Evolutionary conservation across 2,329 filamentous ascomycete genomes (phyloP).

Genomic region (Cercospora sojina): DNA sequence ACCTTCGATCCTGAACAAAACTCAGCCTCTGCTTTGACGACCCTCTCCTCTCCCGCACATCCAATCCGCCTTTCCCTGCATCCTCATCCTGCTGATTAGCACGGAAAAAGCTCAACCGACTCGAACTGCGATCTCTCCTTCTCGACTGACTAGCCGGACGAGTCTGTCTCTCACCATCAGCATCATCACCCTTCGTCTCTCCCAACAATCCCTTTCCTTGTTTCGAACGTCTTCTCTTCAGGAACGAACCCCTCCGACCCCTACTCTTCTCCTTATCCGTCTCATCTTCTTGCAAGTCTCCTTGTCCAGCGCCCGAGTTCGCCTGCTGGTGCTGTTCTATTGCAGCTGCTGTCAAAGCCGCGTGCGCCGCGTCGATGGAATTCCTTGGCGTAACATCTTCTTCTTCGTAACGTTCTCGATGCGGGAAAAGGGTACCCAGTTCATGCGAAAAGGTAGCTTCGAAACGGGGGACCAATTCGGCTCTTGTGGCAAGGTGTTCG

Average conservation of each 20-base stretch:
- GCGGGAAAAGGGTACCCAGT: constrained; percentile 43
- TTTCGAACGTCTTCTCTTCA: constrained; percentile 37
- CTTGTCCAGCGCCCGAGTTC: constrained; percentile 12
- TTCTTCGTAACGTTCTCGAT: constrained; percentile 25
- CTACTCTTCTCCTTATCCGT: constrained; percentile 13
- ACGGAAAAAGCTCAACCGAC: constrained; percentile 33
- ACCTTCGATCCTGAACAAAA: constrained; percentile 49
- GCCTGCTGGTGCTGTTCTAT: constrained; percentile 9
- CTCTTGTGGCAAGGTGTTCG: constrained; percentile 55
- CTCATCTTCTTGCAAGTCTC: constrained; percentile 1
- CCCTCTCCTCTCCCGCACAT: constrained; percentile 2
- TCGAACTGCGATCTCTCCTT: constrained; percentile 27
- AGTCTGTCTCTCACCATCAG: constrained; percentile 28
- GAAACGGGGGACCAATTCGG: constrained; percentile 40
- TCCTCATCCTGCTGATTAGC: constrained; percentile 13
- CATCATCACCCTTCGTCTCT: constrained; percentile 22
- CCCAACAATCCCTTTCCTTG: constrained; percentile 18
- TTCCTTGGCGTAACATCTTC: constrained; percentile 27
- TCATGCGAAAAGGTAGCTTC: constrained; percentile 48
- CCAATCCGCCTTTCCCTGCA: constrained; percentile 1
- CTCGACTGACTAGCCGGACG: constrained; percentile 25
- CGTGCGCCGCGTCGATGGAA: constrained; percentile 22
- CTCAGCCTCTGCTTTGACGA: constrained; percentile 73
- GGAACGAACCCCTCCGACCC: constrained; percentile 27
- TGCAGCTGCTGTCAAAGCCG: constrained; percentile 14